These are phyloP conservation scores for Penicillium vulpinum DNA, from an alignment of 2,329 filamentous ascomycete species.

Conservation along the genomic window DNA sequence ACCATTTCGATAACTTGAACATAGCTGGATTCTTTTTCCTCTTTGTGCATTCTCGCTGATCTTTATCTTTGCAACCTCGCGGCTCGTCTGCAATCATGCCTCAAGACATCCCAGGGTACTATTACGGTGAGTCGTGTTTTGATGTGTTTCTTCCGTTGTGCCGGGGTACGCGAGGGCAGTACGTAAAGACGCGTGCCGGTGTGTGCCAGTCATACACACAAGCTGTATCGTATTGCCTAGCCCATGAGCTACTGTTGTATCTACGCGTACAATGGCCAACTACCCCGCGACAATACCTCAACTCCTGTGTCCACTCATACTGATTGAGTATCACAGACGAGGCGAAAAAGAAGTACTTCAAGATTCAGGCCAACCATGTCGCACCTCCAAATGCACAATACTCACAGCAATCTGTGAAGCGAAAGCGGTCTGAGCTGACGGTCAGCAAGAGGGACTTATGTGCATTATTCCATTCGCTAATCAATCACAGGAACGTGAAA, in stretches of 20 bases:
- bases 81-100: slow-evolving; percentile 21
- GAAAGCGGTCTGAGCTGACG: slow-evolving; percentile 52
- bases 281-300: not conserved
- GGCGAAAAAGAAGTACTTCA: slow-evolving; percentile 67
- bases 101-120: slow-evolving; percentile 36
- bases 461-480: slow-evolving; percentile 6
- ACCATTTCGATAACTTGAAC: not conserved
- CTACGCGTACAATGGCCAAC: not conserved
- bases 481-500: slow-evolving; percentile 30
- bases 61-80: not conserved
- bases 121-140: slow-evolving; percentile 30
- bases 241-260: not conserved
- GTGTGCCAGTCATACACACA: not conserved
- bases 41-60: not conserved
- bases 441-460: slow-evolving; percentile 12
- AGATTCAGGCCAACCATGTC: slow-evolving; percentile 57
- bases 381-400: slow-evolving; percentile 55
- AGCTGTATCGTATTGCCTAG: not conserved
- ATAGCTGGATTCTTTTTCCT: not conserved
- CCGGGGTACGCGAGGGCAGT: not conserved
- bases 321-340: slow-evolving; percentile 30
- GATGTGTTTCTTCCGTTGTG: not conserved
- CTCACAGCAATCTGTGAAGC: slow-evolving; percentile 60
- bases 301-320: not conserved
- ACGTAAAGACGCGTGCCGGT: not conserved